Percentiles rank a stretch among this genome's conserved stretches.
phyloP scores from a whole-genome alignment of 345 rosid species.

The Moringa oleifera region DNA sequence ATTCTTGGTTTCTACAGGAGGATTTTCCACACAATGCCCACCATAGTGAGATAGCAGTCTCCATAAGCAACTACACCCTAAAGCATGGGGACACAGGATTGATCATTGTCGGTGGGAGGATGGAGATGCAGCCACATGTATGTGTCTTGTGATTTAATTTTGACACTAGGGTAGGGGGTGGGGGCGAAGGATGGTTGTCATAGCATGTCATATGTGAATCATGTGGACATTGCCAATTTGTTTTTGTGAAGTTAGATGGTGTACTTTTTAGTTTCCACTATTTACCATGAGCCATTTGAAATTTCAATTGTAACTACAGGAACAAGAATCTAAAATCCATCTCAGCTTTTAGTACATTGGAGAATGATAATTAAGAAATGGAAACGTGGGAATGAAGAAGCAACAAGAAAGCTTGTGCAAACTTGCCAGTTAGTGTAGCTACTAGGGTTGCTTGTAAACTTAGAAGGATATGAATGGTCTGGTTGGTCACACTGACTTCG shows the following conservation, averaged over 20 bases:
- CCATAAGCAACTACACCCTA: conserved; percentile 80
- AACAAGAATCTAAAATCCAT: not conserved
- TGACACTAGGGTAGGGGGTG: not conserved
- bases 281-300: not conserved
- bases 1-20: conserved; percentile 42
- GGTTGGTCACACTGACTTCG: not conserved
- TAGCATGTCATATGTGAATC: conserved; percentile 1
- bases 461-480: not conserved
- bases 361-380: not conserved
- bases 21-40: conserved; percentile 92
- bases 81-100: conserved; percentile 85
- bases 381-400: not conserved
- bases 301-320: not conserved
- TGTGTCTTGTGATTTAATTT: conserved; percentile 24
- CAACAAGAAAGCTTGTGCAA: not conserved
- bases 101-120: conserved; percentile 90
- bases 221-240: not conserved
- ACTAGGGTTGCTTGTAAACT: not conserved
- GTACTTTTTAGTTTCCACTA: not conserved
- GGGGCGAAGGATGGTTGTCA: not conserved
- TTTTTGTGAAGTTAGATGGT: not conserved
- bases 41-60: conserved; percentile 78
- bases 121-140: conserved; percentile 94
- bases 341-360: not conserved
- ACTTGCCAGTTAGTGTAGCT: not conserved